phyloP scores from a whole-genome alignment of 257 asterid species.

The Primulina eburnea region DNA sequence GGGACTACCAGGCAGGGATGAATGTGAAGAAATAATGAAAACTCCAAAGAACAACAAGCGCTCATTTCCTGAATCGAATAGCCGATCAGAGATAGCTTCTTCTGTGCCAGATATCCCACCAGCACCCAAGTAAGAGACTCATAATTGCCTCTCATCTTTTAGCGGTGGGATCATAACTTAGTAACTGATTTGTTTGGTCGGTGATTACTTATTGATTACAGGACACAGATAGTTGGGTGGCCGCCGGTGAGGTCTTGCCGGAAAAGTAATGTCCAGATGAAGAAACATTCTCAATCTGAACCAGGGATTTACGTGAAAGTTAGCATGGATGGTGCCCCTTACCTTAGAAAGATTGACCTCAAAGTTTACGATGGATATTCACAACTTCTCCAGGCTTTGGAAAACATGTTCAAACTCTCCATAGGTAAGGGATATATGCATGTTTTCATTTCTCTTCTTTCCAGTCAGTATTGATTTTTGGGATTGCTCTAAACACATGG shows the following conservation, averaged over 20 bases:
- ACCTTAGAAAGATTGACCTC: conserved; percentile 74
- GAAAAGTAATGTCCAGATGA: conserved; percentile 40
- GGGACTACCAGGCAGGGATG: conserved; percentile 56
- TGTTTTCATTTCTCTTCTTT: background rate
- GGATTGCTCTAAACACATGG: background rate
- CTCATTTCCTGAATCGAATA: conserved; percentile 41
- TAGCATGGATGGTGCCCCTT: conserved; percentile 92
- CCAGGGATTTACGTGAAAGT: conserved; percentile 69
- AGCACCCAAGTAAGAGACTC: conserved; percentile 49
- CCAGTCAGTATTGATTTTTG: background rate
- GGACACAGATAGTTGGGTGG: conserved; percentile 68
- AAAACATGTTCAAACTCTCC: conserved; percentile 74
- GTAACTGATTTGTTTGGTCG: no score
- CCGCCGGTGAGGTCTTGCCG: conserved; percentile 65
- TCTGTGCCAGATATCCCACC: conserved; percentile 35
- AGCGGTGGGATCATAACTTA: no score
- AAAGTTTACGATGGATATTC: conserved; percentile 53
- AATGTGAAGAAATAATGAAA: conserved; percentile 20
- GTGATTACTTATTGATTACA: conserved; percentile 8
- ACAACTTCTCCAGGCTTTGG: conserved; percentile 56
- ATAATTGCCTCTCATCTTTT: background rate
- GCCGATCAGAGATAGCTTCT: conserved; percentile 27
- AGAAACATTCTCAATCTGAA: conserved; percentile 30
- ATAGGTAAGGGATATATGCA: conserved; percentile 40
- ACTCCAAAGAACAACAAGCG: conserved; percentile 41